Evolutionary conservation across 1,284 basidiomycete genomes (phyloP).

Genomic region (Paramarasmius palmivorus): DNA sequence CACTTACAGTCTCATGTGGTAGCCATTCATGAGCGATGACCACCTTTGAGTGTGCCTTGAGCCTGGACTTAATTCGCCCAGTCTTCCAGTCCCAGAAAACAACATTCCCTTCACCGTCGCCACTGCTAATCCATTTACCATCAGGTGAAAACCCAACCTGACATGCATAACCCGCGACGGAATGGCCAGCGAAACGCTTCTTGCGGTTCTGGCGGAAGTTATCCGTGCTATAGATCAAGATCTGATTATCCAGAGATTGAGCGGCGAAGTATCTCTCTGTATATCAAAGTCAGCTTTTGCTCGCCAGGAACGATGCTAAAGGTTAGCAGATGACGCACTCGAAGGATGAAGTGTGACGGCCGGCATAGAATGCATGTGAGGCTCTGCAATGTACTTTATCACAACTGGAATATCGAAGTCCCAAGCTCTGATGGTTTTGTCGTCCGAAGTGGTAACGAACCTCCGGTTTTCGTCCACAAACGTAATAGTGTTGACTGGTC

Average conservation of each 20-base stretch:
- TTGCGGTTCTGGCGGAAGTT: slow-evolving; percentile 98
- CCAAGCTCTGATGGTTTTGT: slow-evolving; percentile 99
- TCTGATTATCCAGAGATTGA: slow-evolving; percentile 98
- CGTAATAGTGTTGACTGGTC: slow-evolving; percentile 97
- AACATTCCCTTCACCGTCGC: slow-evolving; percentile 92
- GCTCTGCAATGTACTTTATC: slow-evolving; percentile 99
- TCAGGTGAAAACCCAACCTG: slow-evolving; percentile 97
- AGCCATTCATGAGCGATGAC: slow-evolving; percentile 98
- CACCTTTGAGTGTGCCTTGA: slow-evolving; percentile 91
- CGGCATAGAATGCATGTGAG: slow-evolving; percentile 99
- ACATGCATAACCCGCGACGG: slow-evolving; percentile 95
- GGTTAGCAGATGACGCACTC: slow-evolving; percentile 56
- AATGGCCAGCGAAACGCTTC: slow-evolving; percentile 97
- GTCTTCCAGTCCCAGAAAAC: slow-evolving; percentile 99
- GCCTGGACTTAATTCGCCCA: slow-evolving; percentile 87
- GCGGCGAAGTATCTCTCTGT: slow-evolving; percentile 90
- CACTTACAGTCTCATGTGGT: slow-evolving; percentile 92
- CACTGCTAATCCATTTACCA: slow-evolving; percentile 95
- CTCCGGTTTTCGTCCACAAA: slow-evolving; percentile 97
- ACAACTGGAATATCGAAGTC: slow-evolving; percentile 98
- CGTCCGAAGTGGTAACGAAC: slow-evolving; percentile 98
- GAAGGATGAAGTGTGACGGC: slow-evolving; percentile 94
- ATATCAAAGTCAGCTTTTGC: slow-evolving; percentile 37
- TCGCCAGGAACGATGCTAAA: neutral
- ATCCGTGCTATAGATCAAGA: slow-evolving; percentile 95